Evolutionary conservation across 352 stramenopile genomes (phyloP).

Genomic region (Pythium periplocum): DNA sequence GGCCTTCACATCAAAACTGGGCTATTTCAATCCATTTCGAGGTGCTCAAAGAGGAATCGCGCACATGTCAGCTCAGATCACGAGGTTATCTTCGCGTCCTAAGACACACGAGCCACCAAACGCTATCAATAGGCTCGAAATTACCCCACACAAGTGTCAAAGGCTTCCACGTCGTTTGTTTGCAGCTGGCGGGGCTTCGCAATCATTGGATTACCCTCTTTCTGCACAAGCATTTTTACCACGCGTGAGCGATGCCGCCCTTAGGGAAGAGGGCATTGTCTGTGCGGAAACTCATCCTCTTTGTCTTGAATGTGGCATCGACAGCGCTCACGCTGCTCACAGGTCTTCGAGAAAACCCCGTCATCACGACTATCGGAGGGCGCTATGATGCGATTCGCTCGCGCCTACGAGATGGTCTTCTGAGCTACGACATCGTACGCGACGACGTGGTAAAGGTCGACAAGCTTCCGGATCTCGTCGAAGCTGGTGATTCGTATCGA

Average conservation of each 20-base stretch:
- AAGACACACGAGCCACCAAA: too few relatives aligned
- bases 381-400: conserved; percentile 17
- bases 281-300: not conserved
- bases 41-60: too few relatives aligned
- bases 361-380: conserved; percentile 12
- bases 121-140: too few relatives aligned
- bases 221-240: too few relatives aligned
- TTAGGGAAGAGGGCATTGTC: not conserved
- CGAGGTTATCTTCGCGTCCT: too few relatives aligned
- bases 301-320: conserved; percentile 10
- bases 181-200: too few relatives aligned
- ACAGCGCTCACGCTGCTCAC: conserved; percentile 16
- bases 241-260: conserved; percentile 8
- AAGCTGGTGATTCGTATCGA: conserved; percentile 8
- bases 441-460: conserved; percentile 8
- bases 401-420: conserved; percentile 10
- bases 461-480: conserved; percentile 23
- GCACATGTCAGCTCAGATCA: too few relatives aligned
- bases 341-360: conserved; percentile 18
- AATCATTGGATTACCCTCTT: too few relatives aligned
- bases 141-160: too few relatives aligned
- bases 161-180: too few relatives aligned
- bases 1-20: too few relatives aligned
- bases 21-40: too few relatives aligned
- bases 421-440: conserved; percentile 25